Evolutionary conservation across 768 basidiomycete species (phyloP), one percentile per base, ranked within the genome.

Genomic region (Russula olivacea): DNA sequence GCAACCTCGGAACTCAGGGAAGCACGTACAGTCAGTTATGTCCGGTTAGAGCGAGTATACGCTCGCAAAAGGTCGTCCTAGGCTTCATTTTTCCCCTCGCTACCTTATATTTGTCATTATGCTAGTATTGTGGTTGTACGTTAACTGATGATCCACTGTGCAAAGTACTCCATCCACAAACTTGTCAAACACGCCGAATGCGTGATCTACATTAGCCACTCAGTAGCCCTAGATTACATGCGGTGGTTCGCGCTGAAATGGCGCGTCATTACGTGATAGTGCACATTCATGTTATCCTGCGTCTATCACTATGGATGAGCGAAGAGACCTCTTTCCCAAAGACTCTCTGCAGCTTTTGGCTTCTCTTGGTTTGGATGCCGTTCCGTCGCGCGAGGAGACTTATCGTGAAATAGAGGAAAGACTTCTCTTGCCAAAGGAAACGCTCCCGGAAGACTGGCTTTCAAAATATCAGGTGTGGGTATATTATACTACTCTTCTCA

Each of bases 391-490:
- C 51, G 81, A 85, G 48, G 76, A 81, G 66, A 78, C 93, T 19
- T 79, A 85, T 71, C 77, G 73, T 56, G 81, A 88, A 63, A 85
- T 98, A 59, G 92, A 96, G 71, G 78, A 84, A 64, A 83, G 83
- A 63, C 76, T 96, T 25, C 77, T 96, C 36, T 75, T 86, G 23
- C 93, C 93, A 3, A 84, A 82, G 52, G 78, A 80, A 49, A 78
- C 73, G 38, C 74, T 96, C 21, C 89, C 87, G 2, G 75, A 79
- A 9, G 84, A 89, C 63, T 89, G 88, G 83, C 77, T 96, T 54
- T 80, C 86, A 58, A 80, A 79, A 38, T 94, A 94, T 75, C 94
- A 96, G 80, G 78, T 88, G 95, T 96, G 75, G 67, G 84, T 69
- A 57, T 58, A 8, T 19, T 34, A 15, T 68, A 36, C 70, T 28